Base-by-base conservation (phyloP, 1,139 yeast species). In the Taphrina confusa region DNA sequence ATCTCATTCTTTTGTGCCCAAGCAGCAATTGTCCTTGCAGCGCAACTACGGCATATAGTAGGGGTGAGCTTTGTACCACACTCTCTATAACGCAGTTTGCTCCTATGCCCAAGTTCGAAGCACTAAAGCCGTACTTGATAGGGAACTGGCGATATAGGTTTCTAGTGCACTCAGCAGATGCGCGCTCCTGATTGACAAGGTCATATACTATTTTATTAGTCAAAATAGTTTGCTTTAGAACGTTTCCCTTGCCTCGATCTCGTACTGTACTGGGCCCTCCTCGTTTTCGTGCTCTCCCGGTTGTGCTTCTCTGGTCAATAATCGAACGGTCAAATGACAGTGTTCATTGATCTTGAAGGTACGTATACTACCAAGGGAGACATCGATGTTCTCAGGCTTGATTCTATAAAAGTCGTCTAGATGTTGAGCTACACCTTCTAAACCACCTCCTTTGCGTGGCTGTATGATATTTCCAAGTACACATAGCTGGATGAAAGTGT, bases 351-450 rank as follows among this genome's bases (percentile, higher is more conserved):
- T 16, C 31, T 1, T 31, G 22, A 47, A 34, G 2, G 36, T 27
- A 6, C 34, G 27, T 5, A 33, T 20, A 12, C 12, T 18, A 20
- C 52, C 52, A 4, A 47, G 4, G 9, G 1, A 6, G 25, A 31
- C 33, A 16, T 28, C 52, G 4, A 47, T 18, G 22, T 47, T 33
- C 12, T 47, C 52, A 18, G 31, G 39, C 42, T 47, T 47, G 5
- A 47, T 47, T 12, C 52, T 14, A 16, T 42, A 47, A 22, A 47
- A 33, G 28, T 31, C 52, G 31, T 47, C 52, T 25, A 47, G n/a
- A 20, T 47, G 52, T 25, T 33, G 52, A 20, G 52, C 52, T 3
- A 47, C 52, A 20, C 52, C 52, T 47, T 47, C 52, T 6, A 47
- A 42, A 18, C 39, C 42, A n/a, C 52, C 52, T 9, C 42, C 42